Conservation (phyloP, 1,284 basidiomycete species). For the Ceratobasidium sp. region DNA sequence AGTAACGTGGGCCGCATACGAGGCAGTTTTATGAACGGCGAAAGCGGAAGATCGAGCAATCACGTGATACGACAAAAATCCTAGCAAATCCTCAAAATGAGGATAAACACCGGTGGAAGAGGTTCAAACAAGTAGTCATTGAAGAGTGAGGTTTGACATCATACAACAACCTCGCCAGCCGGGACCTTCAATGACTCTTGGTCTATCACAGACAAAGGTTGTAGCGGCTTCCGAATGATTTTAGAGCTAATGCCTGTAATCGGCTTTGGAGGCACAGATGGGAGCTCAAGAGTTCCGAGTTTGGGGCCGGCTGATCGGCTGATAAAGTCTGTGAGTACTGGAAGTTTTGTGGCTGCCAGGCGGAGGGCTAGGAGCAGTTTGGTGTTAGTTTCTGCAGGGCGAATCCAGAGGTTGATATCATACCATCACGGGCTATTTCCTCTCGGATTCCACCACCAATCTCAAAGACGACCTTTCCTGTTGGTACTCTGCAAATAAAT, state of each 20-base stretch:
- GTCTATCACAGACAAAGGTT: conserved; percentile 13
- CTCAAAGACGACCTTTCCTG: conserved; percentile 95
- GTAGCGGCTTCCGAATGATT: conserved; percentile 31
- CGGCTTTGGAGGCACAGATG: conserved; percentile 23
- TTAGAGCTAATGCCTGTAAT: conserved; percentile 33
- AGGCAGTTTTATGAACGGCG: too few species aligned
- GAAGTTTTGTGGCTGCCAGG: conserved; percentile 90
- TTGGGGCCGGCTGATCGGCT: conserved; percentile 75
- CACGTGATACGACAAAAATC: too few species aligned
- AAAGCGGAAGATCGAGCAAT: too few species aligned
- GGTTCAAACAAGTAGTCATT: not conserved
- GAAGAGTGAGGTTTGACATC: not conserved
- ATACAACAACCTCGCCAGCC: conserved; percentile 21
- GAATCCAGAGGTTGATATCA: conserved; percentile 17
- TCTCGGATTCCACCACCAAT: conserved; percentile 92
- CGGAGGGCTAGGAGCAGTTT: conserved; percentile 72
- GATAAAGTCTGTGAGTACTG: conserved; percentile 91
- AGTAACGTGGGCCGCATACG: too few species aligned
- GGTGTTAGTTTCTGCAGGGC: conserved; percentile 14
- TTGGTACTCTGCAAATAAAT: conserved; percentile 71
- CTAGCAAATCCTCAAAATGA: too few species aligned
- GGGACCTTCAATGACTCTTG: conserved; percentile 35
- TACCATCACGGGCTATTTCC: conserved; percentile 94
- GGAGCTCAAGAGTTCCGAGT: conserved; percentile 74
- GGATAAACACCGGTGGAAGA: not conserved